Evolutionary conservation across 73 alveolate species (phyloP), one percentile per base, ranked within the genome.

Genomic region (Breviolum minutum): DNA sequence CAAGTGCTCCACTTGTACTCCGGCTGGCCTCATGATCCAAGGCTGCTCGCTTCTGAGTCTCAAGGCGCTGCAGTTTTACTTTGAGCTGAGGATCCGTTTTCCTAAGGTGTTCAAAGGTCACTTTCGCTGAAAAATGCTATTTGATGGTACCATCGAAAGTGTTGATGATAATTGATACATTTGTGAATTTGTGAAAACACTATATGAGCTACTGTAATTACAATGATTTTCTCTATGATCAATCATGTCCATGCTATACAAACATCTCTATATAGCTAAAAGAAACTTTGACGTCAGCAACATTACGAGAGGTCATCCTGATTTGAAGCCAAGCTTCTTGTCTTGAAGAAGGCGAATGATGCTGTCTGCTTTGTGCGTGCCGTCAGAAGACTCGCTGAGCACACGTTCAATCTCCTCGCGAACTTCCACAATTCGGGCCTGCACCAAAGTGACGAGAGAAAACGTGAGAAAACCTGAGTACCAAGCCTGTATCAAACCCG

Each of bases 11-110:
- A 68, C 24, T 14, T 68, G n/a, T 14, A 22, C n/a, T 22, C 77
- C 48, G 14, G 20, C 83, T 24, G 16, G n/a, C 83, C 83, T 84
- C 94, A 6, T 60, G 12, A 24, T 84, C 94, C 79, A 84, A 30
- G 26, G 94, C 94, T 13, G 60, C 94, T 14, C 94, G 74, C 77
- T 84, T 84, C 61, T 84, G 94, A 11, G 94, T 84, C 94, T 84
- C 94, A 60, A 84, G 61, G 79, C 77, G 94, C 24, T 84, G 94
- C 76, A 84, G 76, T 61, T 84, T 84, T 73, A 29, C 9, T 63
- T 62, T 84, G 63, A 84, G 94, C 94, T 20, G 70, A 0, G 94
- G 61, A 61, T 61, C 63, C 8, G 62, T 22, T 40, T 63, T 84
- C 83, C 83, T 73, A 27, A 24, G n/a, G 83, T 32, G 48, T 27